Conservation (phyloP, 1,284 basidiomycete species). For the Chondrostereum purpureum region DNA sequence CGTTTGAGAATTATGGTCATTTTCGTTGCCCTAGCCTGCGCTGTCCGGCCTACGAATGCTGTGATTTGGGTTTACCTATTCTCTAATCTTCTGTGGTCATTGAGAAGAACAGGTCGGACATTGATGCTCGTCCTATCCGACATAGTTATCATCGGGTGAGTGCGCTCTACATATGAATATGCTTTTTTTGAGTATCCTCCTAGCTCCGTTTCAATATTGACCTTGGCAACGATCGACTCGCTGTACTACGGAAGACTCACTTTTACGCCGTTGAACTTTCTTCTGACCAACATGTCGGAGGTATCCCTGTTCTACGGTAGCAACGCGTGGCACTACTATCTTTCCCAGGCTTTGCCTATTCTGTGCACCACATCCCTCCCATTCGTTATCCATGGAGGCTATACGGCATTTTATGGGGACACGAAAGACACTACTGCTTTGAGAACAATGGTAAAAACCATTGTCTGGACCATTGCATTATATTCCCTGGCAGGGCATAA, state of each 20-base stretch:
- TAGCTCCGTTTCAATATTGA: too few relatives aligned
- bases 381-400: slow-evolving; percentile 60
- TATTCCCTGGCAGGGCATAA: slow-evolving; percentile 87
- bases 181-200: too few relatives aligned
- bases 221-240: too few relatives aligned
- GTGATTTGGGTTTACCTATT: slow-evolving; percentile 80
- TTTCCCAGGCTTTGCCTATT: slow-evolving; percentile 82
- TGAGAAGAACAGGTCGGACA: slow-evolving; percentile 27
- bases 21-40: slow-evolving; percentile 72
- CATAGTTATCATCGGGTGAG: slow-evolving; percentile 37
- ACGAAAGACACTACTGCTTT: slow-evolving; percentile 24
- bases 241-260: slow-evolving; percentile 63
- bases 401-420: slow-evolving; percentile 27
- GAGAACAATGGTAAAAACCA: slow-evolving; percentile 42
- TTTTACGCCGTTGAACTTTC: slow-evolving; percentile 78
- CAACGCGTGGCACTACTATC: slow-evolving; percentile 83
- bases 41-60: slow-evolving; percentile 81
- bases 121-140: slow-evolving; percentile 31
- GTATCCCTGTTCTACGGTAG: slow-evolving; percentile 94
- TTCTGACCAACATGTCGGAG: slow-evolving; percentile 72
- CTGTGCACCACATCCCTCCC: slow-evolving; percentile 70
- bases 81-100: slow-evolving; percentile 41
- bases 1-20: slow-evolving; percentile 20
- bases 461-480: slow-evolving; percentile 59
- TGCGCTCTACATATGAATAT: too few relatives aligned